phyloP scores from a whole-genome alignment of 306 rosid genomes.

The Rosa rugosa region DNA sequence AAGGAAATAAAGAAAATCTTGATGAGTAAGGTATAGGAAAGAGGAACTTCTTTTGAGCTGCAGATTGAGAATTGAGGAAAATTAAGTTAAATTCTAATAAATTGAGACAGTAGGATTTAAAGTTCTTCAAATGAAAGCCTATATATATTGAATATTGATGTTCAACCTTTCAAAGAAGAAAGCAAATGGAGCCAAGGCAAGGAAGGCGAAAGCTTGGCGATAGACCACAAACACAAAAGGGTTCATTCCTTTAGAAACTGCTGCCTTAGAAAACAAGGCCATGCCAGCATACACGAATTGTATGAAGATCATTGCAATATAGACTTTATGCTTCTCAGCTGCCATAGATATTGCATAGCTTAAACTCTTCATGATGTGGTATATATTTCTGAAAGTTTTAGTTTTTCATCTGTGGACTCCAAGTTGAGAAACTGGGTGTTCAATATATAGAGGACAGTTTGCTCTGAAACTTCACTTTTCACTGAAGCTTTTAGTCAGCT shows the following conservation, averaged over 20 bases:
- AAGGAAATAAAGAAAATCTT: conserved; percentile 73
- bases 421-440: background rate
- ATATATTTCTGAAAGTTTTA: background rate
- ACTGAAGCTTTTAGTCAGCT: background rate
- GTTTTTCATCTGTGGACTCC: background rate
- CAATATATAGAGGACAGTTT: background rate
- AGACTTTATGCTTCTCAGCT: conserved; percentile 50
- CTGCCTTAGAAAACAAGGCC: conserved; percentile 91
- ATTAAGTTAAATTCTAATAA: background rate
- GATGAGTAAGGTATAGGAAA: conserved; percentile 60
- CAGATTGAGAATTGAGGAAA: conserved; percentile 21
- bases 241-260: conserved; percentile 86
- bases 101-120: background rate
- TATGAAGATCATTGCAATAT: conserved; percentile 67
- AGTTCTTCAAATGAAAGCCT: background rate
- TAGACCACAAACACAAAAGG: conserved; percentile 87
- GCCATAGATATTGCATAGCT: conserved; percentile 10
- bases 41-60: conserved; percentile 61
- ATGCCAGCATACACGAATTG: conserved; percentile 81
- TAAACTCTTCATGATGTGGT: conserved; percentile 35
- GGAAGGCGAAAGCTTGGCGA: conserved; percentile 77
- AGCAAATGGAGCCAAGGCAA: conserved; percentile 76
- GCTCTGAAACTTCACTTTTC: background rate
- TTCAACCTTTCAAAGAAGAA: conserved; percentile 71
- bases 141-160: background rate